phyloP scores from a whole-genome alignment of 1,139 yeast species.

The Magnusiomyces ingens region DNA sequence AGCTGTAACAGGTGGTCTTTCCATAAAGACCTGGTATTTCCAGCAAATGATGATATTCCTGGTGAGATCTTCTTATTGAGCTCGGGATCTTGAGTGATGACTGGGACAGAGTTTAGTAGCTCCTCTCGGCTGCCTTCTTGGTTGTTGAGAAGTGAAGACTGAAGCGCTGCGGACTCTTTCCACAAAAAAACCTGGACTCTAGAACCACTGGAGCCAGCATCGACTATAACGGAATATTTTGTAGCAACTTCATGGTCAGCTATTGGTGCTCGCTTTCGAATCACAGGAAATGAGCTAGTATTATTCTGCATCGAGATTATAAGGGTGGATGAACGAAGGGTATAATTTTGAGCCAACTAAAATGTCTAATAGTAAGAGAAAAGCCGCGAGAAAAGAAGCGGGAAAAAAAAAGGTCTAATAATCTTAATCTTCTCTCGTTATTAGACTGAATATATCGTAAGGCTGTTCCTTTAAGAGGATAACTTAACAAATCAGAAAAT shows the following conservation, averaged over 20 bases:
- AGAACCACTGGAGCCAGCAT: conserved; percentile 81
- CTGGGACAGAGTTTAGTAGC: conserved; percentile 21
- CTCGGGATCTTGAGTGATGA: conserved; percentile 40
- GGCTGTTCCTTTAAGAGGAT: no score
- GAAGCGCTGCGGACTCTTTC: conserved; percentile 39
- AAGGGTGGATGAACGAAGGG: not conserved
- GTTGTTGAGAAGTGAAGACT: conserved; percentile 8
- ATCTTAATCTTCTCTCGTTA: not conserved
- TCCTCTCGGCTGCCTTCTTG: no score
- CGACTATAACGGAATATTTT: conserved; percentile 67
- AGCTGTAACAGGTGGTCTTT: conserved; percentile 51
- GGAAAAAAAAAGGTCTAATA: not conserved
- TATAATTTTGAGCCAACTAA: not conserved
- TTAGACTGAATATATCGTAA: no score
- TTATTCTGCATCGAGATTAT: not conserved
- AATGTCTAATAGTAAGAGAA: not conserved
- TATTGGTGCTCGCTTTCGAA: not conserved
- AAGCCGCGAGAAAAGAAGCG: not conserved
- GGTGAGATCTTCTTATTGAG: conserved; percentile 61
- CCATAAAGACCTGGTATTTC: conserved; percentile 44
- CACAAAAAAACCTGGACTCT: conserved; percentile 68
- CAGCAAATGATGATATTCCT: conserved; percentile 54
- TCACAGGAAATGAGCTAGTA: not conserved
- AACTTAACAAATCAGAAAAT: no score
- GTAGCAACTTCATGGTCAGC: not conserved